Percentiles rank a stretch among this genome's conserved stretches.
Evolutionary conservation across 1,139 yeast genomes (phyloP).

Genomic region (Geotrichum candidum): DNA sequence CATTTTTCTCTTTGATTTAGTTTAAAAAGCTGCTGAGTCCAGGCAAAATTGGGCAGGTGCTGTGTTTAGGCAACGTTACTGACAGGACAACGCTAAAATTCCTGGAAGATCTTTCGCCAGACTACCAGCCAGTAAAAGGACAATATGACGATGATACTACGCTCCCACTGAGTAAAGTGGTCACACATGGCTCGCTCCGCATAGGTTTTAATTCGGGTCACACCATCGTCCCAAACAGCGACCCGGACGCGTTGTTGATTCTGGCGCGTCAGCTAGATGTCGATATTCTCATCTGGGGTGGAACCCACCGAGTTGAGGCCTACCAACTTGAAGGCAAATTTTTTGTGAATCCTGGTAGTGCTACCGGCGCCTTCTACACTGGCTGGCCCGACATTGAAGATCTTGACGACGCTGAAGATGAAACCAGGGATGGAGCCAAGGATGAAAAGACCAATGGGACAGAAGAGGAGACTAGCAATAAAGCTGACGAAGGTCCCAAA

Average conservation of each 20-base stretch:
- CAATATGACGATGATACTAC: slow-evolving; percentile 48
- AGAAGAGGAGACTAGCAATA: slow-evolving; percentile 15
- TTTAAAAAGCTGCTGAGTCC: slow-evolving; percentile 72
- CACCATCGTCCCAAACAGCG: slow-evolving; percentile 76
- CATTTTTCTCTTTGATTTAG: slow-evolving; percentile 34
- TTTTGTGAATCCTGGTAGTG: slow-evolving; percentile 92
- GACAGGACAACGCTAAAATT: slow-evolving; percentile 57
- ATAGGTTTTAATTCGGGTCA: slow-evolving; percentile 86
- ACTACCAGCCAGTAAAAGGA: slow-evolving; percentile 73
- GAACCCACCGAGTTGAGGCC: slow-evolving; percentile 88
- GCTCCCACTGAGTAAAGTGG: slow-evolving; percentile 60
- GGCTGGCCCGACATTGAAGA: slow-evolving; percentile 43
- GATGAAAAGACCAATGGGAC: slow-evolving; percentile 26
- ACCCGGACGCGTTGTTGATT: slow-evolving; percentile 74
- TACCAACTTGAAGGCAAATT: slow-evolving; percentile 88
- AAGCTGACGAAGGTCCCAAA: slow-evolving; percentile 21
- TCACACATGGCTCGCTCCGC: slow-evolving; percentile 62
- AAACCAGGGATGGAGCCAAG: slow-evolving; percentile 20
- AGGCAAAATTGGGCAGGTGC: slow-evolving; percentile 75
- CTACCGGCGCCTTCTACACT: slow-evolving; percentile 78
- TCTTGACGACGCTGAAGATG: slow-evolving; percentile 26
- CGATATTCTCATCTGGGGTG: slow-evolving; percentile 93
- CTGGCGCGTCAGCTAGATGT: slow-evolving; percentile 89
- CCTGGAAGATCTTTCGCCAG: slow-evolving; percentile 61
- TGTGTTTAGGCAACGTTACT: slow-evolving; percentile 83